Conservation (phyloP, 805 yeast genomes). For the Suhomyces sp. region DNA sequence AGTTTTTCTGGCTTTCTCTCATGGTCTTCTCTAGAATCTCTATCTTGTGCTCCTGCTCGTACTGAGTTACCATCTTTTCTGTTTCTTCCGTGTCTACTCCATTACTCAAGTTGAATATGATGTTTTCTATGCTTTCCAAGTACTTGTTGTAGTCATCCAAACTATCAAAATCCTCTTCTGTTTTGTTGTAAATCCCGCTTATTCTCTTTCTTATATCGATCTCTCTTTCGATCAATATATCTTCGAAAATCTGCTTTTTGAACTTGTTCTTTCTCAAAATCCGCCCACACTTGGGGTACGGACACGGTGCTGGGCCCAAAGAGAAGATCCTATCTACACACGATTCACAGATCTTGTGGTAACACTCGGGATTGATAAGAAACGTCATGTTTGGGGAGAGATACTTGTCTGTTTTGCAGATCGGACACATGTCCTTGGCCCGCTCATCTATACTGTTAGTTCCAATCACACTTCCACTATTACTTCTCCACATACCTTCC, state of each 20-base stretch:
- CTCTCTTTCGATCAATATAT: slow-evolving; percentile 84
- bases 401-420: slow-evolving; percentile 93
- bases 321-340: slow-evolving; percentile 95
- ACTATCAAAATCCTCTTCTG: slow-evolving; percentile 64
- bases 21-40: slow-evolving; percentile 75
- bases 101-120: slow-evolving; percentile 72
- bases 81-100: slow-evolving; percentile 67
- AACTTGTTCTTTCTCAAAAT: slow-evolving; percentile 83
- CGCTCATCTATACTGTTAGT: slow-evolving; percentile 40
- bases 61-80: slow-evolving; percentile 61
- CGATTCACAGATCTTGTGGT: slow-evolving; percentile 94
- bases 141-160: slow-evolving; percentile 68
- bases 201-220: slow-evolving; percentile 86
- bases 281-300: slow-evolving; percentile 87
- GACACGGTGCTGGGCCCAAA: slow-evolving; percentile 95
- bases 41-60: slow-evolving; percentile 71
- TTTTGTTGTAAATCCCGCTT: slow-evolving; percentile 72
- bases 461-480: neutral
- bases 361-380: slow-evolving; percentile 94
- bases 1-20: slow-evolving; percentile 55
- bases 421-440: slow-evolving; percentile 86
- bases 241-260: slow-evolving; percentile 91
- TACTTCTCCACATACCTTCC: neutral
- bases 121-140: slow-evolving; percentile 78
- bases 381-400: slow-evolving; percentile 90